phyloP scores from a whole-genome alignment of 2,329 filamentous ascomycete genomes.

The Ophiocordyceps camponoti-leonardi region DNA sequence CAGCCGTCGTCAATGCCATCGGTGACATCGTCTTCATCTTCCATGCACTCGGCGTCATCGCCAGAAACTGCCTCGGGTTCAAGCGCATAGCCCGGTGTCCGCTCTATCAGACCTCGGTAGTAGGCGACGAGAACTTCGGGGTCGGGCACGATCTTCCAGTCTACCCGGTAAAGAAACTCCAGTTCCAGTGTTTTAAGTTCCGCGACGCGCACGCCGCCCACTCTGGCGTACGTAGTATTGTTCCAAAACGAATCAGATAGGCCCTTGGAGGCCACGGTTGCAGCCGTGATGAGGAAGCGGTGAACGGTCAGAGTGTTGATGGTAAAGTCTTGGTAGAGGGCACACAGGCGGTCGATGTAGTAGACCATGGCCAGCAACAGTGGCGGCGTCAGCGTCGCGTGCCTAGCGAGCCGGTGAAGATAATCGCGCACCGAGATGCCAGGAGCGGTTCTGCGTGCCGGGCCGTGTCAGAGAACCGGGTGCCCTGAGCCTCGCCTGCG shows the following conservation, averaged over 20 bases:
- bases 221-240: constrained; percentile 86
- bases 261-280: constrained; percentile 89
- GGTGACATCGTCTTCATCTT: constrained; percentile 16
- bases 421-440: constrained; percentile 93
- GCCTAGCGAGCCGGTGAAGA: constrained; percentile 76
- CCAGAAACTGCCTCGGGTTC: constrained; percentile 18
- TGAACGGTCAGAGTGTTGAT: constrained; percentile 94
- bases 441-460: constrained; percentile 37
- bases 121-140: constrained; percentile 89
- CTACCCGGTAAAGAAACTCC: constrained; percentile 79
- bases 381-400: constrained; percentile 83
- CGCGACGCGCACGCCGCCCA: constrained; percentile 78
- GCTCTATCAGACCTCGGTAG: constrained; percentile 69
- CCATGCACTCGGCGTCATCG: constrained; percentile 13
- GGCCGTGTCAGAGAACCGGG: not conserved
- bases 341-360: constrained; percentile 90
- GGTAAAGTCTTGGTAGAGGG: constrained; percentile 83
- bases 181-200: constrained; percentile 85
- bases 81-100: constrained; percentile 37
- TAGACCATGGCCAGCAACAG: constrained; percentile 98
- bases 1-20: constrained; percentile 16
- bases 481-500: not conserved
- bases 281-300: constrained; percentile 89
- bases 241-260: constrained; percentile 97
- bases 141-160: constrained; percentile 94